Evolutionary conservation across 495 filamentous ascomycete species (phyloP).

Genomic region (Trichoderma orchidacearum): DNA sequence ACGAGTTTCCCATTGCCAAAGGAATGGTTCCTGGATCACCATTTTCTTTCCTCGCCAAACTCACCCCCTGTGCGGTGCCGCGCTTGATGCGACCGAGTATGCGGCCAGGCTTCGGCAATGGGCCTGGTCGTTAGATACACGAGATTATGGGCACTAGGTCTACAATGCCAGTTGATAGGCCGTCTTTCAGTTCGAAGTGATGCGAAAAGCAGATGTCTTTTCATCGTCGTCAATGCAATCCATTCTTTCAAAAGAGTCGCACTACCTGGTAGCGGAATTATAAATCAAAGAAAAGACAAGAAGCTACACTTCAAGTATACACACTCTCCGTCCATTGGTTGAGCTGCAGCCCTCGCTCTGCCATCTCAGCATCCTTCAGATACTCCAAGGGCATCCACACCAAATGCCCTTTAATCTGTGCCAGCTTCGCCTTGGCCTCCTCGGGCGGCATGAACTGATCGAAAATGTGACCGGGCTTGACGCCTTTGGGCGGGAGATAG

Average conservation of each 20-base stretch:
- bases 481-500: slow-evolving; percentile 53
- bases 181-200: too few relatives aligned
- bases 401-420: slow-evolving; percentile 72
- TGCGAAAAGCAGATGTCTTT: too few relatives aligned
- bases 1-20: neutral
- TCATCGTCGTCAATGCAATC: too few relatives aligned
- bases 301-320: slow-evolving; percentile 21
- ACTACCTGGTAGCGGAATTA: neutral
- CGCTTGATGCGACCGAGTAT: neutral
- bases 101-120: neutral
- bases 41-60: too few relatives aligned
- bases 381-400: slow-evolving; percentile 95
- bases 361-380: slow-evolving; percentile 74
- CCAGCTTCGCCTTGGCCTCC: slow-evolving; percentile 61
- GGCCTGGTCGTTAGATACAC: neutral
- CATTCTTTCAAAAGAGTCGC: too few relatives aligned
- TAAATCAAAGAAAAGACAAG: neutral
- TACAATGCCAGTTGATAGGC: too few relatives aligned
- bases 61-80: neutral
- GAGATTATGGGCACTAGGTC: neutral
- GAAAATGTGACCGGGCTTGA: slow-evolving; percentile 75
- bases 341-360: slow-evolving; percentile 58
- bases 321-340: slow-evolving; percentile 37
- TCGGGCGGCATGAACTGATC: slow-evolving; percentile 55
- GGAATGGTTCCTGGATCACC: neutral